Base-by-base conservation (phyloP, 805 yeast species). In the Ogataea naganishii region DNA sequence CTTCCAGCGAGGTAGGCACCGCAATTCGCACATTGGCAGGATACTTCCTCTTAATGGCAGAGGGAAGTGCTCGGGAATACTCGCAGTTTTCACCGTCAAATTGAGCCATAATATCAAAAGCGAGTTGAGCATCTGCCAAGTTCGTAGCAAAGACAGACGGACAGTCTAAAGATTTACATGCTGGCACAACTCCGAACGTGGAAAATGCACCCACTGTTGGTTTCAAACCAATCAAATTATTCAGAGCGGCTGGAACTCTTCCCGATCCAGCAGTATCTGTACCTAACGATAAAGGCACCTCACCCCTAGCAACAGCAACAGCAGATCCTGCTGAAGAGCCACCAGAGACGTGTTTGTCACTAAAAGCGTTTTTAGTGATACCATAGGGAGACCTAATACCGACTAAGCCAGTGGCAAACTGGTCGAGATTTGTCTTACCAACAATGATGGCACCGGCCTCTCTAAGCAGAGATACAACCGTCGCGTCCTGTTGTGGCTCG, bases 261-360 rank as follows among this genome's bases (percentile, higher is more conserved):
- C 96, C 96, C 5, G 95, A 84, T 14, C 98, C 98, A 7, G 98
- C 98, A 21, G 98, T 89, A 52, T 89, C 98, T 5, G 97, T 92
- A 21, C 96, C 96, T 43, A 89, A 64, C 1, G 96, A 69, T 28
- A 89, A 47, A 20, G 97, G 96, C 12, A 84, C 96, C 27, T 77
- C 64, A 35, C 97, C 97, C 42, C 86, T 69, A 14, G 86, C 89
- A 13, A 86, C 96, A 14, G 79, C 88, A 10, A 79, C 75, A 5
- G 95, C 94, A n/a, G 95, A 84, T 9, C 98, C 98, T 1, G 96
- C 86, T 22, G 94, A 80, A 2, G 96, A 85, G 18, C 98, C 98
- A 30, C 98, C 98, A 33, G 86, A 72, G 12, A 89, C 96, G 49
- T 86, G 86, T 27, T 74, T 64, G 29, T 65, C 60, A 41, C 80